Percentiles rank a stretch among this genome's conserved stretches.
Conservation (phyloP, 176 grass and related monocot species). For the Phoenix dactylifera region DNA sequence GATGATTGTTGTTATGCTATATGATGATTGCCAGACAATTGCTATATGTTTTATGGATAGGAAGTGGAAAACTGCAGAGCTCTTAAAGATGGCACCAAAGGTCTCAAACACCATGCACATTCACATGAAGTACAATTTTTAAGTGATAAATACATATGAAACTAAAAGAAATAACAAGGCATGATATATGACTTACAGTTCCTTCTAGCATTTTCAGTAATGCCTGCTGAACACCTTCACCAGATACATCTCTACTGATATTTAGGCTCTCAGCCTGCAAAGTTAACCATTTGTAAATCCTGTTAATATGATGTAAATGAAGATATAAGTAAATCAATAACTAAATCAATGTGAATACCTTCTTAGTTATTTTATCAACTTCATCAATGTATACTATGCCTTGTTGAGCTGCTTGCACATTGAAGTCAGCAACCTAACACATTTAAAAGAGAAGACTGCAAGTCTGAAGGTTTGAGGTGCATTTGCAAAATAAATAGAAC, state of each 20-base stretch:
- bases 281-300: constrained; percentile 11
- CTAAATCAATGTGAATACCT: constrained; percentile 31
- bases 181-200: constrained; percentile 56
- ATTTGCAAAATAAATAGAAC: neutral
- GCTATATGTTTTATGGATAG: too few species aligned
- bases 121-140: too few species aligned
- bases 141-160: too few species aligned
- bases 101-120: too few species aligned
- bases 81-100: too few species aligned
- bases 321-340: constrained; percentile 12
- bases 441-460: neutral
- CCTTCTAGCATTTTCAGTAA: constrained; percentile 99
- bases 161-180: neutral
- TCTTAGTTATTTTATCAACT: constrained; percentile 99
- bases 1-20: too few species aligned
- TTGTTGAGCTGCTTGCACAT: constrained; percentile 98
- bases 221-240: constrained; percentile 98
- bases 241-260: constrained; percentile 98
- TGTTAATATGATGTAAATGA: neutral
- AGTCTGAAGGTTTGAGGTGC: neutral
- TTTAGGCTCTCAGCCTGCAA: constrained; percentile 94
- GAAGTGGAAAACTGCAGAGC: too few species aligned
- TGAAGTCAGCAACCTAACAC: constrained; percentile 92
- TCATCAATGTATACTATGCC: constrained; percentile 99
- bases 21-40: too few species aligned